Conservation (phyloP, 805 yeast genomes). For the Cyberlindnera samutprakarnensis region DNA sequence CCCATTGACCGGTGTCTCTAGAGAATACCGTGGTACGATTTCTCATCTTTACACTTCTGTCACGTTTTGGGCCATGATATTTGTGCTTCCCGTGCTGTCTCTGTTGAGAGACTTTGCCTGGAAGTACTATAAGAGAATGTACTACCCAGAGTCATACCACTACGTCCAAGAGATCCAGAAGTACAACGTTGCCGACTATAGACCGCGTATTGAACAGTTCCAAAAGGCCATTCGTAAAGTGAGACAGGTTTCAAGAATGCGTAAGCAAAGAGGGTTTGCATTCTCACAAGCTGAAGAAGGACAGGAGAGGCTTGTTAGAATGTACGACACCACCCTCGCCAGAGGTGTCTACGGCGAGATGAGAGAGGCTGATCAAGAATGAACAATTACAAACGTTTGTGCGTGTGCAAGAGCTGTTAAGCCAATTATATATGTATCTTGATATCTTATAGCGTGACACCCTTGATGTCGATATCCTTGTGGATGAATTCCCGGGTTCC, state of each 20-base stretch:
- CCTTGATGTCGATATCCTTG: constrained; percentile 41
- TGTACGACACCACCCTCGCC: constrained; percentile 88
- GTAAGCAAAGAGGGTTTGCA: constrained; percentile 97
- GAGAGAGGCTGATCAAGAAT: constrained; percentile 29
- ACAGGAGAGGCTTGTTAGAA: constrained; percentile 83
- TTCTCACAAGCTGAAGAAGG: constrained; percentile 95
- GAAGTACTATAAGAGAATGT: constrained; percentile 92
- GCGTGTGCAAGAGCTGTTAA: no score
- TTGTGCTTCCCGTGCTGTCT: constrained; percentile 73
- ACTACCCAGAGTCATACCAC: constrained; percentile 87
- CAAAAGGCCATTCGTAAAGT: constrained; percentile 96
- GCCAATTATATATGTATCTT: no score
- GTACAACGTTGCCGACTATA: constrained; percentile 83
- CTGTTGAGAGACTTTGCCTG: constrained; percentile 82
- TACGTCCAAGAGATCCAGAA: constrained; percentile 96
- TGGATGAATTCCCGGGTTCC: constrained; percentile 76
- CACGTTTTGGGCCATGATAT: constrained; percentile 74
- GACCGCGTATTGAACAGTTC: constrained; percentile 95
- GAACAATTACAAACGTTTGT: neutral
- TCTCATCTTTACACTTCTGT: constrained; percentile 68
- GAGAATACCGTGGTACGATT: constrained; percentile 77
- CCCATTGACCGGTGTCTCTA: constrained; percentile 74
- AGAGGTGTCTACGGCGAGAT: constrained; percentile 69
- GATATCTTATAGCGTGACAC: constrained; percentile 20
- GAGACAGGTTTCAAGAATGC: constrained; percentile 96